A percentile compares a stretch with the other conserved stretches of the same genome.
These are phyloP conservation scores for Colletotrichum australisinense DNA, from an alignment of 2,329 filamentous ascomycete genomes.

Conservation along the genomic window DNA sequence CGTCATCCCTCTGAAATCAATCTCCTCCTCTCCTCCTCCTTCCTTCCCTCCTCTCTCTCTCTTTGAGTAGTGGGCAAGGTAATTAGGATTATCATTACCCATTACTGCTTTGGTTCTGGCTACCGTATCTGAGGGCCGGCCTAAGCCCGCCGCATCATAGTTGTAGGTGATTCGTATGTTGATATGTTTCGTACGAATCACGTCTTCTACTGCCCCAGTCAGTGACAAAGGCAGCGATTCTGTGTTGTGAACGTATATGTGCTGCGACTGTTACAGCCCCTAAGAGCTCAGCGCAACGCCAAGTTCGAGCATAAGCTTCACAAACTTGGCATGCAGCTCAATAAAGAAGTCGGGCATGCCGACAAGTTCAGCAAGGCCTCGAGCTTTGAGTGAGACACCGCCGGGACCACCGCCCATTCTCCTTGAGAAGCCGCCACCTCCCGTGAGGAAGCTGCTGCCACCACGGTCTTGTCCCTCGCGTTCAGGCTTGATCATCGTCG, in stretches of 20 bases:
- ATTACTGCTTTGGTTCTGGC: constrained; percentile 32
- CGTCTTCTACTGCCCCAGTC: neutral
- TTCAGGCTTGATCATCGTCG: constrained; percentile 2
- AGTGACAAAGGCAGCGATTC: neutral
- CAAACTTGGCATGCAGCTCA: constrained; percentile 73
- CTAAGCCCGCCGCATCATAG: neutral
- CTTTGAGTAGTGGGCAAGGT: constrained; percentile 19
- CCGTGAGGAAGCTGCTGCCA: constrained; percentile 67
- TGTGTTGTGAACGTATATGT: constrained; percentile 18
- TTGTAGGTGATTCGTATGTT: neutral
- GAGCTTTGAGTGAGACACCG: constrained; percentile 66
- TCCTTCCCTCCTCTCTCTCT: neutral
- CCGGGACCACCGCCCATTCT: constrained; percentile 68
- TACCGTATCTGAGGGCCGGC: neutral
- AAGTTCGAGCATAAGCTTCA: constrained; percentile 70
- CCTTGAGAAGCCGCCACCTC: constrained; percentile 67
- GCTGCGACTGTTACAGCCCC: constrained; percentile 15
- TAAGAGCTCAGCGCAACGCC: constrained; percentile 64
- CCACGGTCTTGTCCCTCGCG: constrained; percentile 46
- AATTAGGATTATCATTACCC: neutral
- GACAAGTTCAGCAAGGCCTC: constrained; percentile 73
- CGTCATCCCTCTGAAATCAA: constrained; percentile 1
- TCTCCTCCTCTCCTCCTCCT: neutral
- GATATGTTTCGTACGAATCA: neutral
- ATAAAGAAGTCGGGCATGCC: constrained; percentile 77